Conservation (phyloP, 768 basidiomycete species). For the Scleroderma citrinum region DNA sequence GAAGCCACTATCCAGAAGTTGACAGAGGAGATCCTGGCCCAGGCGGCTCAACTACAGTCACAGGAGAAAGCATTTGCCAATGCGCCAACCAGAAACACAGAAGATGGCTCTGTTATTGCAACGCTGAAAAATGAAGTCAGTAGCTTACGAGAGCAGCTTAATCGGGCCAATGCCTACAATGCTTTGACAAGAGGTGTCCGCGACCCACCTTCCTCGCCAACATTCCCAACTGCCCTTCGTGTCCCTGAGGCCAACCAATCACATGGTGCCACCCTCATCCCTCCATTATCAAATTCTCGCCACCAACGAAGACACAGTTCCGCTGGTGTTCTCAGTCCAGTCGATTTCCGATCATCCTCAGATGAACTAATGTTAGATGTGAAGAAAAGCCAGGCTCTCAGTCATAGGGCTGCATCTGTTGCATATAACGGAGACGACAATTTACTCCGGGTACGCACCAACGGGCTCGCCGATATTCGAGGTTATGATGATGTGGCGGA, state of each 20-base stretch:
- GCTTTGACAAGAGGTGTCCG: conserved; percentile 71
- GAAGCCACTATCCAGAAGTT: conserved; percentile 80
- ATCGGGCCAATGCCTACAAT: conserved; percentile 90
- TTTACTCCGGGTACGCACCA: conserved; percentile 54
- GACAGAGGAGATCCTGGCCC: conserved; percentile 67
- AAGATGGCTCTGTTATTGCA: conserved; percentile 82
- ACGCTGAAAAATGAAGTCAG: conserved; percentile 91
- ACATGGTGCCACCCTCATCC: conserved; percentile 40
- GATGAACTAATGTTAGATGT: conserved; percentile 74
- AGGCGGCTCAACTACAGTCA: conserved; percentile 69
- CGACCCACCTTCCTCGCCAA: conserved; percentile 76
- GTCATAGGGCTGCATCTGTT: conserved; percentile 83
- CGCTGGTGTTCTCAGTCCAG: conserved; percentile 63
- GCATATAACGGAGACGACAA: conserved; percentile 82
- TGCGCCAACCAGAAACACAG: conserved; percentile 60
- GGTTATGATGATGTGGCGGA: conserved; percentile 86
- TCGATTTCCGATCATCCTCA: conserved; percentile 65
- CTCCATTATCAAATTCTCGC: conserved; percentile 35
- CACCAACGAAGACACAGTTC: conserved; percentile 86
- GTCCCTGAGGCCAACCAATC: conserved; percentile 37
- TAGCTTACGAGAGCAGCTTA: conserved; percentile 89
- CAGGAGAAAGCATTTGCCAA: conserved; percentile 67
- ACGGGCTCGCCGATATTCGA: conserved; percentile 66
- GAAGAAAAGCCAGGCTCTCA: conserved; percentile 63
- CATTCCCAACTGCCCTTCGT: conserved; percentile 77